Base-by-base conservation (phyloP, 2,329 filamentous ascomycete genomes). In the Stachybotrys echinatus region DNA sequence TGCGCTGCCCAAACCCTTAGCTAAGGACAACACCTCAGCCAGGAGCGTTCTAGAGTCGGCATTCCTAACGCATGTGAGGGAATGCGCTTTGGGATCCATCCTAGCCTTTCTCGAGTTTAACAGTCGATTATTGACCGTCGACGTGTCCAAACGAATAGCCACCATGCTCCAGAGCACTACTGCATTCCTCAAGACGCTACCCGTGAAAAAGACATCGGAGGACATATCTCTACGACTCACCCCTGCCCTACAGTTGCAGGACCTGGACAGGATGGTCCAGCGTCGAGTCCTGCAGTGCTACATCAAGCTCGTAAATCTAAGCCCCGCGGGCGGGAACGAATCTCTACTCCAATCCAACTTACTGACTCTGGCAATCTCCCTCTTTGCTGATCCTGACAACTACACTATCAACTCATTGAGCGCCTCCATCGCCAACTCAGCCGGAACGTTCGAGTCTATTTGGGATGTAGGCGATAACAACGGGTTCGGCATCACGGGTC, bases 381-480 rank as follows among this genome's bases (percentile, higher is more conserved):
- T 92, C 1, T 97, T 99, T 66, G 90, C 94, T 0, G 92, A 97
- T 60, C 91, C 92, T 0, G 90, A 95, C 51, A 90, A 89, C 60
- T 95, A 95, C 63, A 84, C 84, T 0, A 85, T 89, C 17, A 92
- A 84, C 59, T 92, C 91, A 2, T 67, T 97, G 45, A 95, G 92
- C 61, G 88, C 89, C 14, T 90, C 92, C 0, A 96, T 99, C 61
- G 92, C 92, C 18, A 94, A 87, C 57, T 89, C 92, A 17, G 89
- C 91, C 1, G 90, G 89, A 6, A 88, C 84, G 3, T 96, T 97
- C 61, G 94, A 99, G 60, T 92, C 85, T 1, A 83, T 99, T 38
- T 99, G 94, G 94, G 92, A 97, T 54, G 82, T 96, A 6, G 88
- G 85, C 8, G 94, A 99, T 65, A 97, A 97, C 62, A 92, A 86